Conservation (phyloP, 148 eudicot species). For the Spergularia marina region DNA sequence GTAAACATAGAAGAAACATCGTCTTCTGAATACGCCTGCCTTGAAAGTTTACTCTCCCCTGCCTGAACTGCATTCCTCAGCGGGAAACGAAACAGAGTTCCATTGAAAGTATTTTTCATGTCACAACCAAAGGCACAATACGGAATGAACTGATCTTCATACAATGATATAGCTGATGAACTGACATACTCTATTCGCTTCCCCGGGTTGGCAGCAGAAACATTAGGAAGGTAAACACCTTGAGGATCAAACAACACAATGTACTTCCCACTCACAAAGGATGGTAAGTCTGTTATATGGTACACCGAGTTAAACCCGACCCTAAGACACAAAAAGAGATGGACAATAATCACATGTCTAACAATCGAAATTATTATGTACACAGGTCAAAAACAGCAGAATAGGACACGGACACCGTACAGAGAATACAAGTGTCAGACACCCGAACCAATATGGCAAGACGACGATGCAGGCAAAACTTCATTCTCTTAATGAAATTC, state of each 20-base stretch:
- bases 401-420: not conserved
- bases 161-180: conserved; percentile 78
- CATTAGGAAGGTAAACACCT: conserved; percentile 89
- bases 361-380: conserved; percentile 6
- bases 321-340: conserved; percentile 42
- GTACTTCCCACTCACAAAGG: conserved; percentile 94
- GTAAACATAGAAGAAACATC: conserved; percentile 76
- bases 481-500: not conserved
- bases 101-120: conserved; percentile 75
- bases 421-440: not conserved
- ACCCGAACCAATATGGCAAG: not conserved
- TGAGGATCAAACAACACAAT: conserved; percentile 96
- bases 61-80: conserved; percentile 93
- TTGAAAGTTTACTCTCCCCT: conserved; percentile 84
- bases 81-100: conserved; percentile 98
- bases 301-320: conserved; percentile 99
- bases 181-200: conserved; percentile 90
- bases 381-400: not conserved
- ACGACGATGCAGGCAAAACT: not conserved
- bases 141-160: conserved; percentile 87
- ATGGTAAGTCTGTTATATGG: conserved; percentile 97
- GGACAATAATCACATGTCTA: conserved; percentile 23
- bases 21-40: conserved; percentile 85
- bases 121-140: conserved; percentile 96
- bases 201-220: conserved; percentile 92